A percentile compares a stretch with the other conserved stretches of the same genome.
Evolutionary conservation across 164 flowering plant species (phyloP).

Genomic region (Brasenia schreberi): DNA sequence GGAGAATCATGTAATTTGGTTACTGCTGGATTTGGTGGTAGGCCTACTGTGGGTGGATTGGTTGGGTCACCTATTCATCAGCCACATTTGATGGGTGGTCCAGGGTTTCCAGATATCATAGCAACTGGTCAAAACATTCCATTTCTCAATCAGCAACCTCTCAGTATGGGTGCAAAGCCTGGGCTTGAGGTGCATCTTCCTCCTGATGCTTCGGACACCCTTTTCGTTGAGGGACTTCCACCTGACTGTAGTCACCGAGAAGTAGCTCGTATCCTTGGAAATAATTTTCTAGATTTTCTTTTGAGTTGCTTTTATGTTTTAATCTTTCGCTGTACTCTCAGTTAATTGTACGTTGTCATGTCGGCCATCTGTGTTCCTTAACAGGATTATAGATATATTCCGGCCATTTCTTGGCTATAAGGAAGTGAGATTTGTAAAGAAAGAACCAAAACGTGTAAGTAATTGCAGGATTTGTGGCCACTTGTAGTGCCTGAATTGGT

Average conservation of each 20-base stretch:
- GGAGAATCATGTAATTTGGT: slow-evolving; percentile 28
- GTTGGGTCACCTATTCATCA: slow-evolving; percentile 21
- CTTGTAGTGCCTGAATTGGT: no score
- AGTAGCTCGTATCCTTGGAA: slow-evolving; percentile 71
- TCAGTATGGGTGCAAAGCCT: slow-evolving; percentile 26
- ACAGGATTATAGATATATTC: slow-evolving; percentile 40
- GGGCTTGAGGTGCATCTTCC: slow-evolving; percentile 52
- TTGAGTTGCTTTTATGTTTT: background rate
- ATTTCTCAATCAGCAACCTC: slow-evolving; percentile 22
- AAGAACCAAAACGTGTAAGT: slow-evolving; percentile 59
- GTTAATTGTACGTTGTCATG: background rate
- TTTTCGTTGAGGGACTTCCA: slow-evolving; percentile 70
- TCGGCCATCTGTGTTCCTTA: slow-evolving; percentile 8
- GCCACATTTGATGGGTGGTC: slow-evolving; percentile 21
- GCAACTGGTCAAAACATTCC: slow-evolving; percentile 28
- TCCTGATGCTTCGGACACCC: slow-evolving; percentile 62
- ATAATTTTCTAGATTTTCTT: background rate
- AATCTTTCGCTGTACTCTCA: background rate
- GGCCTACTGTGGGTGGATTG: slow-evolving; percentile 16
- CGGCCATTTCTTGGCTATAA: slow-evolving; percentile 72
- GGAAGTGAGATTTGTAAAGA: slow-evolving; percentile 65
- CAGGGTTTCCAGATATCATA: slow-evolving; percentile 23
- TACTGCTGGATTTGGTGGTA: slow-evolving; percentile 26
- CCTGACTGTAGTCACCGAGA: slow-evolving; percentile 45
- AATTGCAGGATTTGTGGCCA: no score